phyloP scores from a whole-genome alignment of 1,139 yeast genomes.

The Diutina sp. region DNA sequence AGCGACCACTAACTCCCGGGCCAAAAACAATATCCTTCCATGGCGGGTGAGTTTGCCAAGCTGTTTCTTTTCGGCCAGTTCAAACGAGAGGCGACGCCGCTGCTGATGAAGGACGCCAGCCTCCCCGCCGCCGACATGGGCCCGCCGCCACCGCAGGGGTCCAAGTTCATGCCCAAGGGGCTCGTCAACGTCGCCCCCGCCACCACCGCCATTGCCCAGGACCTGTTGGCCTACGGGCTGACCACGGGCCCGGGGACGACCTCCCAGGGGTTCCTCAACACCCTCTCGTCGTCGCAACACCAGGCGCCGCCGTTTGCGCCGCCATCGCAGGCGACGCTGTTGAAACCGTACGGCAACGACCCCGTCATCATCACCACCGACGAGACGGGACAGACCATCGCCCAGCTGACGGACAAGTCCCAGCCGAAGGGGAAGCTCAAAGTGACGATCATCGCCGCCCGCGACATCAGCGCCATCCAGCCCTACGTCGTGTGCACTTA shows the following conservation, averaged over 20 bases:
- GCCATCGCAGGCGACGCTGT: background rate
- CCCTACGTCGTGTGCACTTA: conserved; percentile 92
- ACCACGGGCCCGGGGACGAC: conserved; percentile 21
- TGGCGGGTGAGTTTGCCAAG: conserved; percentile 1
- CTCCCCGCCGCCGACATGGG: conserved; percentile 4
- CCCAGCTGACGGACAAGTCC: conserved; percentile 11
- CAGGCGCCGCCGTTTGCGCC: background rate
- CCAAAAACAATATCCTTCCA: conserved; percentile 20
- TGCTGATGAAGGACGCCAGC: conserved; percentile 3
- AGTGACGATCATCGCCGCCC: conserved; percentile 73
- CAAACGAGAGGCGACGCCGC: conserved; percentile 3
- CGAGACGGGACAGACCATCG: conserved; percentile 25
- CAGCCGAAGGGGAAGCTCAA: conserved; percentile 73
- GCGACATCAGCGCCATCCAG: conserved; percentile 47
- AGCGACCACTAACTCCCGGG: conserved; percentile 25
- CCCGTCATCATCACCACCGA: conserved; percentile 35
- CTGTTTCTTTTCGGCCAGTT: conserved; percentile 3
- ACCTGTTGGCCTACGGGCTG: conserved; percentile 58
- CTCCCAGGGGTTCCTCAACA: conserved; percentile 6
- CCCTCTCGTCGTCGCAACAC: background rate
- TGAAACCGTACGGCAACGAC: conserved; percentile 3
- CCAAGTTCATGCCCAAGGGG: conserved; percentile 23
- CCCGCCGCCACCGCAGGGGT: conserved; percentile 3
- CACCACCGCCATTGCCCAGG: conserved; percentile 53
- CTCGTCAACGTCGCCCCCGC: conserved; percentile 27